Conservation (phyloP, 345 rosid species). For the Hibiscus mutabilis region DNA sequence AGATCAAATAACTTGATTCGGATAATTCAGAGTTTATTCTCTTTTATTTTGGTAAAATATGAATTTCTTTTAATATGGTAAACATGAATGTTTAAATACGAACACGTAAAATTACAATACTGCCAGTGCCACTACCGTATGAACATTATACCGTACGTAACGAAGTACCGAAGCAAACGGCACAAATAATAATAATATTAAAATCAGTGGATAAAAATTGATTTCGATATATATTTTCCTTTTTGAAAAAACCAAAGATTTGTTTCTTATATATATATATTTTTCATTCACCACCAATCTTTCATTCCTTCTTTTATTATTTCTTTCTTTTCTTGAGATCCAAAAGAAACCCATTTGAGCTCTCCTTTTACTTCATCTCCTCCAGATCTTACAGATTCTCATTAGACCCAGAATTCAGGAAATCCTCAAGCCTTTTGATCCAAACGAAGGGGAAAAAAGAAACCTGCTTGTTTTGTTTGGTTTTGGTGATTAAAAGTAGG, state of each 20-base stretch:
- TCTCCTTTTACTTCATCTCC: conserved; percentile 8
- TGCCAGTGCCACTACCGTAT: background rate
- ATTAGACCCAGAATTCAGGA: conserved; percentile 8
- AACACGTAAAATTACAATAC: background rate
- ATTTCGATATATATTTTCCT: background rate
- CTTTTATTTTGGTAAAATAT: too few species aligned
- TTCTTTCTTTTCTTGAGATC: background rate
- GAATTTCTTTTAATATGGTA: too few species aligned
- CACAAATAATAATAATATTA: background rate
- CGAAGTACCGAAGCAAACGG: background rate
- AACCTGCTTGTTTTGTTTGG: background rate
- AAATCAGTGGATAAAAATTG: background rate
- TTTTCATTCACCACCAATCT: background rate
- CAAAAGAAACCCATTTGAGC: background rate
- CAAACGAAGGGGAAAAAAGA: background rate
- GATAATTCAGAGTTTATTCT: too few species aligned
- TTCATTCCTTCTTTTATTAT: background rate
- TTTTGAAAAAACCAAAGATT: background rate
- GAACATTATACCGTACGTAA: background rate
- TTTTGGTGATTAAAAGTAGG: background rate
- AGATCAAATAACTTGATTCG: too few species aligned
- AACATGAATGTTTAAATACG: too few species aligned
- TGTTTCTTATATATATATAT: background rate
- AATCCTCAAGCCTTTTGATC: background rate
- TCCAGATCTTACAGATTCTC: background rate